A percentile compares a stretch with the other conserved stretches of the same genome.
phyloP scores from a whole-genome alignment of 352 stramenopile genomes.

The Saprolegnia parasitica region DNA sequence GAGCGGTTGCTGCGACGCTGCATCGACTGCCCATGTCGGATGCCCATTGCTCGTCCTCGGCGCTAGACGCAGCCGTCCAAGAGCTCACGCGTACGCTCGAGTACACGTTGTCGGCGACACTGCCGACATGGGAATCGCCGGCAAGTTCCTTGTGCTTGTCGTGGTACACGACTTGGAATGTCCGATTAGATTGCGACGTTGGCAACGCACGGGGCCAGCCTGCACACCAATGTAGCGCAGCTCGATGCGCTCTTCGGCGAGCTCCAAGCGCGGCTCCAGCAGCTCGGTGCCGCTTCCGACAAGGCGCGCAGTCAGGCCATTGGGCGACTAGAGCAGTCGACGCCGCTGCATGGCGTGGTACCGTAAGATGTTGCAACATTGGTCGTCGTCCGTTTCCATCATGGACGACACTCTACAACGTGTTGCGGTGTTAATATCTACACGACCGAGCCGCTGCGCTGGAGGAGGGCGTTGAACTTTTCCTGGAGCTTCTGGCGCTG shows the following conservation, averaged over 20 bases:
- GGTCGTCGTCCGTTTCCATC: not conserved
- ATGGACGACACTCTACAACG: not conserved
- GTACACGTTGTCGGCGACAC: not conserved
- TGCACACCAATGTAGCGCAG: not conserved
- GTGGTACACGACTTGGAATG: not conserved
- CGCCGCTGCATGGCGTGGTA: not conserved
- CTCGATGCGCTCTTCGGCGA: not conserved
- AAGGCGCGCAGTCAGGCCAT: not conserved
- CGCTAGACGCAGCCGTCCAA: not conserved
- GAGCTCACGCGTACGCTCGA: slow-evolving; percentile 5
- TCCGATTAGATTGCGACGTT: not conserved
- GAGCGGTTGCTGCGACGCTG: not conserved
- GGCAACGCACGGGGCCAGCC: not conserved
- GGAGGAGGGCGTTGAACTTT: slow-evolving; percentile 79
- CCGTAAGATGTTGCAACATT: not conserved
- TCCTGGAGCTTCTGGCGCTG: slow-evolving; percentile 82
- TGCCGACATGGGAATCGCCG: not conserved
- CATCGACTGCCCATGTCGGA: not conserved
- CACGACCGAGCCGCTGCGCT: slow-evolving; percentile 35
- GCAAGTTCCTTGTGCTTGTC: not conserved
- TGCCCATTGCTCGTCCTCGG: not conserved
- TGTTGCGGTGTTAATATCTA: not conserved
- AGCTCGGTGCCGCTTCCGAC: not conserved
- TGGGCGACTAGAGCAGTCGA: not conserved
- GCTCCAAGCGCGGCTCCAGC: not conserved